A percentile compares a stretch with the other conserved stretches of the same genome.
phyloP scores from a whole-genome alignment of 2,329 filamentous ascomycete species.

The Ceratocystis alfenasii region DNA sequence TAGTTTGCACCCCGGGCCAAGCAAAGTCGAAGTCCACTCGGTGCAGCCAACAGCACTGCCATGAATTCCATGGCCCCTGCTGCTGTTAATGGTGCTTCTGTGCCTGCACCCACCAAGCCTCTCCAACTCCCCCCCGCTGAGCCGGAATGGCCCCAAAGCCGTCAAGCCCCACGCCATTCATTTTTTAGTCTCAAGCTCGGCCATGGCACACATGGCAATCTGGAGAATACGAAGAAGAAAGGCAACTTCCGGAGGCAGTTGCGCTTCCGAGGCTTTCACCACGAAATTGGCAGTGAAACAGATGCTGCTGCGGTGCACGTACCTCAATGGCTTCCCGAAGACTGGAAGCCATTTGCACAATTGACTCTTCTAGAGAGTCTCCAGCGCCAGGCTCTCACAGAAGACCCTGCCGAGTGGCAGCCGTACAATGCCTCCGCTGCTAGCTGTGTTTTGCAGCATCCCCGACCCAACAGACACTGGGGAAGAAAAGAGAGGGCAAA shows the following conservation, averaged over 20 bases:
- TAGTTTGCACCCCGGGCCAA: conserved; percentile 17
- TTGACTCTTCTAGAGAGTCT: conserved; percentile 14
- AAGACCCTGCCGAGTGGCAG: conserved; percentile 6
- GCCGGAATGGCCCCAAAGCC: not conserved
- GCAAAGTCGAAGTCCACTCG: not conserved
- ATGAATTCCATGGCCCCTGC: not conserved
- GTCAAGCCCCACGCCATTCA: not conserved
- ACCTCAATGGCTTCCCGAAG: conserved; percentile 14
- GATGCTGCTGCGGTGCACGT: conserved; percentile 7
- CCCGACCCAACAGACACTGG: conserved; percentile 14
- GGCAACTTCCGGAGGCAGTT: not conserved
- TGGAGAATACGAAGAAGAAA: not conserved
- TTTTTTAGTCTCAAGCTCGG: conserved; percentile 7
- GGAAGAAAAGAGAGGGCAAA: conserved; percentile 6
- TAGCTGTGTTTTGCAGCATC: conserved; percentile 14
- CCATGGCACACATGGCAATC: not conserved
- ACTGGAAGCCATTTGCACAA: conserved; percentile 13
- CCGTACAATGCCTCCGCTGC: conserved; percentile 8
- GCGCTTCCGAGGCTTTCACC: not conserved
- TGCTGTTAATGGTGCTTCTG: not conserved
- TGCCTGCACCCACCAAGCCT: not conserved
- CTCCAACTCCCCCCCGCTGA: not conserved
- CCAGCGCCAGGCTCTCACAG: not conserved
- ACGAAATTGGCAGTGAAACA: not conserved
- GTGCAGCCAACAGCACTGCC: not conserved